Percentiles rank a stretch among this genome's conserved stretches.
These are phyloP conservation scores for Xylaria hypoxylon DNA, from an alignment of 2,329 filamentous ascomycete genomes.

Conservation along the genomic window DNA sequence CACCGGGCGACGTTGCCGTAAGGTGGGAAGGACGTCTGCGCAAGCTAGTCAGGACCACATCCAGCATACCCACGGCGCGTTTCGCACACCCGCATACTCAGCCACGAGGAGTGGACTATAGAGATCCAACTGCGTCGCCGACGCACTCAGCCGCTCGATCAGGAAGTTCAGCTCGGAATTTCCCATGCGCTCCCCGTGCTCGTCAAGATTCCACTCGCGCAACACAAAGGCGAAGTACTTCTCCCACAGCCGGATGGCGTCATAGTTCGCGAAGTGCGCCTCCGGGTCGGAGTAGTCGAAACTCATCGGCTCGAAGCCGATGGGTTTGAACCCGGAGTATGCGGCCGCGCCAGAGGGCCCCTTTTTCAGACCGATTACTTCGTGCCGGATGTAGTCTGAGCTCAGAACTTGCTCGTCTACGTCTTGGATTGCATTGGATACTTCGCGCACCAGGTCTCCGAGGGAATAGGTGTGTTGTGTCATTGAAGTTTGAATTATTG, in stretches of 20 bases:
- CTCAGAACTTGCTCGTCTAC: conserved; percentile 17
- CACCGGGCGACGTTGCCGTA: conserved; percentile 5
- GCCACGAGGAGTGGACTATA: conserved; percentile 3
- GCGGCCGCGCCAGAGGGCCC: background rate
- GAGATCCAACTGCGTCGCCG: conserved; percentile 4
- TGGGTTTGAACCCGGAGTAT: background rate
- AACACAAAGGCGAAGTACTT: conserved; percentile 11
- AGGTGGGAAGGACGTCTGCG: background rate
- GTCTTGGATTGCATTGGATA: background rate
- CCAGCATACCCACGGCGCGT: background rate
- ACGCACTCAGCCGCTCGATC: background rate
- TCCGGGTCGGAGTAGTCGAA: conserved; percentile 3
- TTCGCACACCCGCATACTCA: background rate
- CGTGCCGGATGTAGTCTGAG: conserved; percentile 10
- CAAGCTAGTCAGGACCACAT: background rate
- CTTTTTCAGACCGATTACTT: background rate
- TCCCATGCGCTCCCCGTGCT: conserved; percentile 22
- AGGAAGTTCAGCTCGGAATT: conserved; percentile 13
- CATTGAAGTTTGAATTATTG: too few relatives aligned
- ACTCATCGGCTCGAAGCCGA: background rate
- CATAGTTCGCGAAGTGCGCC: conserved; percentile 3
- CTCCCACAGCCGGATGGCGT: background rate
- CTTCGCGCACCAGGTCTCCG: conserved; percentile 10
- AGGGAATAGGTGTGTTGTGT: background rate
- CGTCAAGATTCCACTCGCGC: background rate